Evolutionary conservation across 1,284 basidiomycete species (phyloP).

Genomic region (Abortiporus biennis): DNA sequence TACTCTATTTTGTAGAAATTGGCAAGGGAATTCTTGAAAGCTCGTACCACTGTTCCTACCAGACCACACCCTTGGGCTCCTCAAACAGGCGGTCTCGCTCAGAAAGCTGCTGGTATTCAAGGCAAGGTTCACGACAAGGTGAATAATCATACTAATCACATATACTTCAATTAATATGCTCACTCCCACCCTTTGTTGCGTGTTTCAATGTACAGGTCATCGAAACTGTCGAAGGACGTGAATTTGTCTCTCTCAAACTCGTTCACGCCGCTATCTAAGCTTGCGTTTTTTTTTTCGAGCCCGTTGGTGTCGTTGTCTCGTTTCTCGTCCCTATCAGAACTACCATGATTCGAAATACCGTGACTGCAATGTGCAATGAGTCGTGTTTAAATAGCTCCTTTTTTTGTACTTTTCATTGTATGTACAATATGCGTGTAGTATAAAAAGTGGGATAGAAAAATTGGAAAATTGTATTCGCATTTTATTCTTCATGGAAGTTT

Average conservation of each 20-base stretch:
- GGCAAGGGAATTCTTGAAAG: constrained; percentile 2
- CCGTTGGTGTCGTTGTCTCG: not conserved
- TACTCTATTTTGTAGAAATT: constrained; percentile 1
- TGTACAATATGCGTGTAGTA: too few species aligned
- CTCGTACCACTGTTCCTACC: constrained; percentile 6
- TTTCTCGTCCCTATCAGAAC: too few species aligned
- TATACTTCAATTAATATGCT: too few species aligned
- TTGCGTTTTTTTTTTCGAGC: too few species aligned
- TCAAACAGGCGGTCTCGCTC: constrained; percentile 15
- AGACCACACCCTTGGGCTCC: constrained; percentile 14
- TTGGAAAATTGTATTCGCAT: too few species aligned
- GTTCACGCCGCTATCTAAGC: constrained; percentile 8
- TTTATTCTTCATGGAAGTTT: too few species aligned
- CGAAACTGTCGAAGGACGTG: constrained; percentile 7
- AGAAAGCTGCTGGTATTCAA: constrained; percentile 14
- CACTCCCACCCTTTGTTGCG: not conserved
- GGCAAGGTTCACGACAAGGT: constrained; percentile 15
- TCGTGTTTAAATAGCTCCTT: too few species aligned
- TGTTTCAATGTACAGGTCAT: constrained; percentile 1
- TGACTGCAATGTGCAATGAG: too few species aligned
- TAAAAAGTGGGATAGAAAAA: too few species aligned
- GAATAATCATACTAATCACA: too few species aligned
- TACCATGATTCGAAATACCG: too few species aligned
- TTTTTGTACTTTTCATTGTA: too few species aligned
- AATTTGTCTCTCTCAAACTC: constrained; percentile 10